Base-by-base conservation (phyloP, 306 rosid species). In the Gynostemma pentaphyllum region DNA sequence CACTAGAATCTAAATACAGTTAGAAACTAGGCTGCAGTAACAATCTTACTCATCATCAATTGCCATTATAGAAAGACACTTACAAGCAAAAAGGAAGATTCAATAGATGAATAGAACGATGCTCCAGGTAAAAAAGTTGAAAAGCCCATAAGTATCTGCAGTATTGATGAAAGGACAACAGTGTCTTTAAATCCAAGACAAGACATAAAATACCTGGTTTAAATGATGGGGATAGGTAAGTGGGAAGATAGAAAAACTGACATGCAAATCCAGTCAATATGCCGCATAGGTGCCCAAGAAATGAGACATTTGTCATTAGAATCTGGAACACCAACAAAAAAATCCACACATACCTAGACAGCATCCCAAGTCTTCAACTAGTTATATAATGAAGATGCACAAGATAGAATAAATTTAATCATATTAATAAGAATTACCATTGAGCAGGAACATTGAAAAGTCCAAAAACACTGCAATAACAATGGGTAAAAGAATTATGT, bases 211-310 rank as follows among this genome's bases (percentile, higher is more conserved):
- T 36, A 13, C 22, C 6, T 62, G 45, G 55, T 32, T 7, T 0
- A 60, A 45, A 64, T 5, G 36, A 29, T 18, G 22, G 48, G 45
- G 13, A 71, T 44, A 76, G 61, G 62, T 45, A 71, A 18, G 45
- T 32, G 37, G 7, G 7, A 32, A 3, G 7, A 7, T 32, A 32
- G 51, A 70, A 72, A 80, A 75, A 74, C 94, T 76, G 73, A 88
- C 99, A 92, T 39, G 96, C 95, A 76, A 92, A 88, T 78, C 99
- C 99, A 79, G 99, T 86, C 70, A 92, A 68, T 81, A 92, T 86
- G 85, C 99, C 99, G 76, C 96, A 88, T 48, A 92, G 85, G 82
- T 92, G 99, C 76, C 99, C 99, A 47, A 92, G 83, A 45, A 92
- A 80, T 18, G 99, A 92, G 79, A 92, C 88, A 72, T 92, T 88